These are phyloP conservation scores for Talaromyces sp. DNA, from an alignment of 2,329 filamentous ascomycete genomes.

Conservation along the genomic window DNA sequence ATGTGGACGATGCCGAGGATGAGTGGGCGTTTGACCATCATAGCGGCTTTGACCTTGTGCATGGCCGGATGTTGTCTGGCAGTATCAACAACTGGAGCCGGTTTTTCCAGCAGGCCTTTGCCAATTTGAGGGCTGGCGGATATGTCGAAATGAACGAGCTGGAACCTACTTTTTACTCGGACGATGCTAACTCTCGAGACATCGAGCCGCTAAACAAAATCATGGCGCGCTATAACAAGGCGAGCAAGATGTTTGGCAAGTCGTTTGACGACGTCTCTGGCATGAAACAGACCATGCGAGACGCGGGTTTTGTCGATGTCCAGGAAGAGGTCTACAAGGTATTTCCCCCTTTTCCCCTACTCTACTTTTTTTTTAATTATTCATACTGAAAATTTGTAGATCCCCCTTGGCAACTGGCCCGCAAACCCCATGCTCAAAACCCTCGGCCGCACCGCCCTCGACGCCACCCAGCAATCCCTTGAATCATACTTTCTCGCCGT, in stretches of 20 bases:
- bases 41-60: slow-evolving; percentile 24
- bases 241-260: slow-evolving; percentile 6
- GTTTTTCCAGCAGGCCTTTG: slow-evolving; percentile 17
- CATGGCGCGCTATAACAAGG: slow-evolving; percentile 21
- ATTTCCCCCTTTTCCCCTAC: background rate
- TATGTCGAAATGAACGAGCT: slow-evolving; percentile 25
- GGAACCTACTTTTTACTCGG: slow-evolving; percentile 16
- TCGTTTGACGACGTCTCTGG: slow-evolving; percentile 10
- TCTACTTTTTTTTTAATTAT: no score
- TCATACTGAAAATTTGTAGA: no score
- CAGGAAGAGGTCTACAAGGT: slow-evolving; percentile 21
- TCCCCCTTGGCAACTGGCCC: slow-evolving; percentile 26
- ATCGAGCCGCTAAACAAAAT: slow-evolving; percentile 14
- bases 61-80: slow-evolving; percentile 22
- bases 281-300: slow-evolving; percentile 21
- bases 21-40: slow-evolving; percentile 20
- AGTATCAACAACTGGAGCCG: slow-evolving; percentile 17
- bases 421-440: slow-evolving; percentile 23
- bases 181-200: slow-evolving; percentile 14
- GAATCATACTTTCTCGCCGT: slow-evolving; percentile 18
- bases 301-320: slow-evolving; percentile 28
- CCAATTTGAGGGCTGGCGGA: slow-evolving; percentile 22
- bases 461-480: slow-evolving; percentile 16
- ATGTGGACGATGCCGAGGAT: slow-evolving; percentile 26
- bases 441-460: slow-evolving; percentile 33